These are phyloP conservation scores for Penicillium crustosum DNA, from an alignment of 2,329 filamentous ascomycete species.

Conservation along the genomic window DNA sequence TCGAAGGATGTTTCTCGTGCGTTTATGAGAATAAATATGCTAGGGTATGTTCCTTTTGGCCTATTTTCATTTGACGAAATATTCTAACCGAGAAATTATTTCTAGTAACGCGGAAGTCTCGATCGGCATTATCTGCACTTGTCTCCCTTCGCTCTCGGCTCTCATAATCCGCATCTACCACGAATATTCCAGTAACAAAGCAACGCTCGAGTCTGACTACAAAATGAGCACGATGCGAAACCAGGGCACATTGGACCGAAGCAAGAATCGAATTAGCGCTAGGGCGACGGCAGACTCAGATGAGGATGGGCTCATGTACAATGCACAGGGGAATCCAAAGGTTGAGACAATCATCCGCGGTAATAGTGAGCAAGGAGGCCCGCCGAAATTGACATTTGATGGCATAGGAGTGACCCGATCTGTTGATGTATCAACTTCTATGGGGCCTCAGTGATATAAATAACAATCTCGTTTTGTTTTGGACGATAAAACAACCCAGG, in stretches of 20 bases:
- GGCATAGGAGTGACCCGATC: conserved; percentile 32
- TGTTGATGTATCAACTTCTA: conserved; percentile 28
- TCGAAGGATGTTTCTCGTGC: conserved; percentile 27
- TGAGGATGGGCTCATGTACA: conserved; percentile 28
- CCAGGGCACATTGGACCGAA: conserved; percentile 15
- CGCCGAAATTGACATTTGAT: not conserved
- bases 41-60: conserved; percentile 33
- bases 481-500: not conserved
- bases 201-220: conserved; percentile 20
- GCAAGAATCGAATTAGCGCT: conserved; percentile 18
- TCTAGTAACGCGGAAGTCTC: conserved; percentile 41
- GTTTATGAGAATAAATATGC: conserved; percentile 35
- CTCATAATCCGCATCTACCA: conserved; percentile 36
- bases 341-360: conserved; percentile 31
- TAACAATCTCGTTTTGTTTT: not conserved
- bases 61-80: conserved; percentile 25
- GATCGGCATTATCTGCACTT: conserved; percentile 44
- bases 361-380: conserved; percentile 5
- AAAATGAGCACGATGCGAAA: conserved; percentile 24
- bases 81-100: conserved; percentile 30
- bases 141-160: conserved; percentile 40
- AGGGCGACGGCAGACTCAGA: conserved; percentile 21
- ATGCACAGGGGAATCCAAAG: conserved; percentile 28
- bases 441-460: conserved; percentile 8
- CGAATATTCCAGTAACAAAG: conserved; percentile 30